These are phyloP conservation scores for Hypoxylon perforatum DNA, from an alignment of 495 filamentous ascomycete genomes.

Conservation along the genomic window DNA sequence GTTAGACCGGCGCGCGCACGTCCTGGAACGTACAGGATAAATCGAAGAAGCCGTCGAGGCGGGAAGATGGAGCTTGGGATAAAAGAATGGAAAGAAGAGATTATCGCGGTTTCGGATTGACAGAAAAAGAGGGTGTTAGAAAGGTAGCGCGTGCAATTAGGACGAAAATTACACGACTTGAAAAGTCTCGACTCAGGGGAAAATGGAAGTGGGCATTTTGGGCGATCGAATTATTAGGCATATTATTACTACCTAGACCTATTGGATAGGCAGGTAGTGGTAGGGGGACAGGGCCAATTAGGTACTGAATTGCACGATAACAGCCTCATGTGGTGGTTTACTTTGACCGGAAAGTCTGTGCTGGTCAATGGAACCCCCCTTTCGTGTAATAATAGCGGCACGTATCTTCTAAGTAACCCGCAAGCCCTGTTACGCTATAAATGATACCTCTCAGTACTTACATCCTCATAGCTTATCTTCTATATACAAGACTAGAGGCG, in stretches of 20 bases:
- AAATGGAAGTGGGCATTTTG: slow-evolving; percentile 33
- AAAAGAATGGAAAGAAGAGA: slow-evolving; percentile 16
- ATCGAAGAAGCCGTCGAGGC: slow-evolving; percentile 13
- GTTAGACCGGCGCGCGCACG: not conserved
- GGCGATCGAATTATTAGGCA: slow-evolving; percentile 38
- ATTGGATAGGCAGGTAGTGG: slow-evolving; percentile 31
- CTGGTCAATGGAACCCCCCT: slow-evolving; percentile 5
- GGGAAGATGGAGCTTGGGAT: slow-evolving; percentile 24
- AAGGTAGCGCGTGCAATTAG: slow-evolving; percentile 11
- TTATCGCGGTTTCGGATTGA: not conserved
- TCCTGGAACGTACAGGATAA: not conserved
- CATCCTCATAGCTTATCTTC: not conserved
- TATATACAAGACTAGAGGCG: not conserved
- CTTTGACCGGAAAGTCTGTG: slow-evolving; percentile 41
- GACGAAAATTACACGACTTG: not conserved
- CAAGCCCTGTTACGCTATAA: not conserved
- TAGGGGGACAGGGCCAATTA: slow-evolving; percentile 32
- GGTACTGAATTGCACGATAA: slow-evolving; percentile 31
- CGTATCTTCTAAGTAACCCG: slow-evolving; percentile 6
- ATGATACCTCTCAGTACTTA: slow-evolving; percentile 25
- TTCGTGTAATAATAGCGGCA: slow-evolving; percentile 23
- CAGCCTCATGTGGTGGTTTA: slow-evolving; percentile 19
- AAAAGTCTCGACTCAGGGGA: slow-evolving; percentile 33
- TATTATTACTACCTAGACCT: slow-evolving; percentile 15
- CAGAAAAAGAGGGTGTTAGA: not conserved